These are phyloP conservation scores for Metrosideros polymorpha DNA, from an alignment of 441 rosid species.

Conservation along the genomic window DNA sequence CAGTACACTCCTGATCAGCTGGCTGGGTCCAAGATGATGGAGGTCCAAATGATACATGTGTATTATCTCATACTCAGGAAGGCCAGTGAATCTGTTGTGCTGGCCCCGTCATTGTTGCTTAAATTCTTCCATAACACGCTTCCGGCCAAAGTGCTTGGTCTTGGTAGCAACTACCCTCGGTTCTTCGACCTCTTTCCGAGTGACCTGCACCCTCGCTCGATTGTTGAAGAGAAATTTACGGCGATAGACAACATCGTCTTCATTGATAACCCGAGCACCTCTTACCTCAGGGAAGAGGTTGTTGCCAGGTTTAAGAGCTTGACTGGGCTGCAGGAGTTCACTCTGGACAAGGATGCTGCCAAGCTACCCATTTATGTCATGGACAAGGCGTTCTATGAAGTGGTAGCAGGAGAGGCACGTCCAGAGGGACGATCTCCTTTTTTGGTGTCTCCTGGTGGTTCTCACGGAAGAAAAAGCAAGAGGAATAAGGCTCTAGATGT, in stretches of 20 bases:
- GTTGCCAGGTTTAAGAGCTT: background rate
- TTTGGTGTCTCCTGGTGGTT: background rate
- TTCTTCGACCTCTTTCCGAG: background rate
- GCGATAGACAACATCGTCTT: background rate
- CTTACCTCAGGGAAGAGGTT: background rate
- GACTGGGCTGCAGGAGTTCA: background rate
- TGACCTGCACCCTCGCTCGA: rapidly evolving
- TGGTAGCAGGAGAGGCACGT: background rate
- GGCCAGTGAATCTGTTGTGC: background rate
- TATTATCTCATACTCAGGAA: background rate
- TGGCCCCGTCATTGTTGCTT: background rate
- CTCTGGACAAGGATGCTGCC: background rate
- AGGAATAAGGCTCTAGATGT: background rate
- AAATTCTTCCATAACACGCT: rapidly evolving
- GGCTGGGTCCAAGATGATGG: background rate
- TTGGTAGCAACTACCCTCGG: background rate
- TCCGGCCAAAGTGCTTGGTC: background rate
- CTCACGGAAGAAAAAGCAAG: background rate
- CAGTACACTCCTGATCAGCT: background rate
- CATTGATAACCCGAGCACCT: background rate
- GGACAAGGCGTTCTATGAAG: background rate
- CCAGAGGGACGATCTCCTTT: background rate
- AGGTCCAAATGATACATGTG: background rate
- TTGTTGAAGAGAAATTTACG: background rate
- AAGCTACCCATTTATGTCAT: background rate